A percentile compares a stretch with the other conserved stretches of the same genome.
phyloP scores from a whole-genome alignment of 305 asterid species.

The Coffea humblotiana region DNA sequence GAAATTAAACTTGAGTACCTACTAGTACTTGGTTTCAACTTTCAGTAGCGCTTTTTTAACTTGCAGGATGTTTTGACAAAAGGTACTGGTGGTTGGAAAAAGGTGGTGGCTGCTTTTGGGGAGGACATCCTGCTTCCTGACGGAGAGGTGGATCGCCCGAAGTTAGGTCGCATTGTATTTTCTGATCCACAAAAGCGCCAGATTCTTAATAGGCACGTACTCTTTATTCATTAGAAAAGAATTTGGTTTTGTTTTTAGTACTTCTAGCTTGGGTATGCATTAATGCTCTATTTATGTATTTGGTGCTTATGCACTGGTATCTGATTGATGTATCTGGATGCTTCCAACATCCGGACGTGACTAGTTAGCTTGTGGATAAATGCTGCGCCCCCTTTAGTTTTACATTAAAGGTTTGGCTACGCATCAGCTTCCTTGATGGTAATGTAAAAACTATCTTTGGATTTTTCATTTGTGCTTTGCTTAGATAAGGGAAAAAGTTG shows the following conservation, averaged over 20 bases:
- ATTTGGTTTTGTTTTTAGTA: not conserved
- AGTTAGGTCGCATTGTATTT: slow-evolving; percentile 79
- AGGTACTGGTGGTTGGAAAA: slow-evolving; percentile 88
- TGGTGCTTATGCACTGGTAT: not conserved
- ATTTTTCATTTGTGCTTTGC: not conserved
- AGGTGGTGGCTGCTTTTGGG: slow-evolving; percentile 80
- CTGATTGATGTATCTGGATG: not conserved
- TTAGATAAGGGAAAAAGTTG: not conserved
- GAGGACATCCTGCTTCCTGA: slow-evolving; percentile 61
- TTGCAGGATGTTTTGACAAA: slow-evolving; percentile 67
- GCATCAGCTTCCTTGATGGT: not conserved
- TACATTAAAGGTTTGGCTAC: not conserved
- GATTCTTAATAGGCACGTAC: slow-evolving; percentile 73
- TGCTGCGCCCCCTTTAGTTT: no score
- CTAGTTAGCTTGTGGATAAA: not conserved
- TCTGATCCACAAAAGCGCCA: slow-evolving; percentile 72
- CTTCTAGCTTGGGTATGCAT: no score
- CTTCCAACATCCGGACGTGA: no score
- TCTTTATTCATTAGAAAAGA: not conserved
- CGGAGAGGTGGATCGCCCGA: slow-evolving; percentile 92
- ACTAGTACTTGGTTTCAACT: not conserved
- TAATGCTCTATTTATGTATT: not conserved
- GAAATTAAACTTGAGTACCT: not conserved
- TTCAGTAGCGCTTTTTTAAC: not conserved
- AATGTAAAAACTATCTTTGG: no score